Evolutionary conservation across 225 moss, liverwort and hornwort species (phyloP).

Genomic region (Takakia lepidozioides): DNA sequence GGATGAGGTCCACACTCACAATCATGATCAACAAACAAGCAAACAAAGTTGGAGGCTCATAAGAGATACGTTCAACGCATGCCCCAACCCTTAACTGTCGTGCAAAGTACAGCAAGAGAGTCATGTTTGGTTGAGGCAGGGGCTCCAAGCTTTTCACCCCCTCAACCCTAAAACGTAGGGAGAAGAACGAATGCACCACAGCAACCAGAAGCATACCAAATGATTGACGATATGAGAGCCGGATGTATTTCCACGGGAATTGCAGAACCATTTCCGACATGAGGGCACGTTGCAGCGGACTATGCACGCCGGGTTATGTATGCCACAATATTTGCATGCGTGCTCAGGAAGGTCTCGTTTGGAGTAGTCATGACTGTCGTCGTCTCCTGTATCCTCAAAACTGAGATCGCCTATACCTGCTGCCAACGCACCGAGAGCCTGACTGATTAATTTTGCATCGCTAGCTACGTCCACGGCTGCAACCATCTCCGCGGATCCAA

Average conservation of each 20-base stretch:
- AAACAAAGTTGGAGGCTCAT: background rate
- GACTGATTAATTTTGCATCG: conserved; percentile 44
- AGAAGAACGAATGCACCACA: background rate
- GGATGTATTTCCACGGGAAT: conserved; percentile 86
- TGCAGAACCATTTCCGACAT: conserved; percentile 62
- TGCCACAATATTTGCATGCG: conserved; percentile 99
- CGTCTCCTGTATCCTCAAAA: conserved; percentile 89
- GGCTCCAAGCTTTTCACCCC: no score
- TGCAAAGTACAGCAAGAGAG: background rate
- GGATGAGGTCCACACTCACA: no score
- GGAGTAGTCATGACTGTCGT: conserved; percentile 80
- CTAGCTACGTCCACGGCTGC: conserved; percentile 11
- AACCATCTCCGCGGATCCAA: conserved; percentile 15
- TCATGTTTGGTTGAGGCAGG: background rate
- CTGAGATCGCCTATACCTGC: conserved; percentile 75
- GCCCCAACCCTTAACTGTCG: background rate
- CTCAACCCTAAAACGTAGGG: no score
- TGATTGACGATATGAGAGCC: conserved; percentile 99
- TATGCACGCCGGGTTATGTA: conserved; percentile 58
- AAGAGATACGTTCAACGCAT: background rate
- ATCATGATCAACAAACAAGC: no score
- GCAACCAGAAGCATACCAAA: conserved; percentile 41
- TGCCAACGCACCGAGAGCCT: conserved; percentile 33
- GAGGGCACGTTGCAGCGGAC: conserved; percentile 55
- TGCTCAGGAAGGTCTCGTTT: conserved; percentile 98